These are phyloP conservation scores for Clitocybe nebularis DNA, from an alignment of 1,284 basidiomycete species.

Conservation along the genomic window DNA sequence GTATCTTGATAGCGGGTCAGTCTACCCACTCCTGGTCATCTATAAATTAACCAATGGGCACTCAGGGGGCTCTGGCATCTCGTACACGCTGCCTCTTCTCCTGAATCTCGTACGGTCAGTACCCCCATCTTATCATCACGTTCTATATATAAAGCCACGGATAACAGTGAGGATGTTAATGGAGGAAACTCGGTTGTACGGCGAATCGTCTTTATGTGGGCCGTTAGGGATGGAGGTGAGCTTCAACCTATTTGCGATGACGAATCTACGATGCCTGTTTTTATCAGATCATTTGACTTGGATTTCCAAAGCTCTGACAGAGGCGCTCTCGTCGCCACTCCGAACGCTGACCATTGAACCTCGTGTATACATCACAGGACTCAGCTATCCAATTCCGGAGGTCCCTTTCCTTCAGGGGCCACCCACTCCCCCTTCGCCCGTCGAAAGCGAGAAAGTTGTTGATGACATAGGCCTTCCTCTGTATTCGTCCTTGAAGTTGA, in stretches of 20 bases:
- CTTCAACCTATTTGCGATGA: conserved; percentile 3
- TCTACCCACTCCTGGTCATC: conserved; percentile 1
- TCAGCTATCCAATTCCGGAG: conserved; percentile 22
- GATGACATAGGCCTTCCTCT: conserved; percentile 20
- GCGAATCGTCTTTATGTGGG: conserved; percentile 30
- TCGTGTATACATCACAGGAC: conserved; percentile 29
- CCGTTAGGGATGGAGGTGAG: conserved; percentile 27
- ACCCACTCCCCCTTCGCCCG: conserved; percentile 15
- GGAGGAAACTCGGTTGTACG: conserved; percentile 22
- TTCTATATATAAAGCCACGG: too few species aligned
- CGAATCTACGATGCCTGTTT: not conserved
- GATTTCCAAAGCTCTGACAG: conserved; percentile 27
- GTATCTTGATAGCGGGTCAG: conserved; percentile 30
- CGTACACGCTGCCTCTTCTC: conserved; percentile 30
- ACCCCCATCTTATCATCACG: not conserved
- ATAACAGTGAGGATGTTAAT: conserved; percentile 4
- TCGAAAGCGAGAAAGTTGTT: conserved; percentile 18
- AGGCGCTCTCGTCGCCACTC: conserved; percentile 19
- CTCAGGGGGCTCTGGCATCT: conserved; percentile 31
- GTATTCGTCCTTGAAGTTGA: conserved; percentile 35
- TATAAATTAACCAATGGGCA: conserved; percentile 4
- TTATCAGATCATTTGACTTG: conserved; percentile 26
- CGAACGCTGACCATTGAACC: conserved; percentile 24
- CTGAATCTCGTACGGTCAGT: conserved; percentile 25
- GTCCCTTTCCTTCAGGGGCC: conserved; percentile 13